phyloP scores from a whole-genome alignment of 2,329 filamentous ascomycete genomes.

The Trichoderma sp. region DNA sequence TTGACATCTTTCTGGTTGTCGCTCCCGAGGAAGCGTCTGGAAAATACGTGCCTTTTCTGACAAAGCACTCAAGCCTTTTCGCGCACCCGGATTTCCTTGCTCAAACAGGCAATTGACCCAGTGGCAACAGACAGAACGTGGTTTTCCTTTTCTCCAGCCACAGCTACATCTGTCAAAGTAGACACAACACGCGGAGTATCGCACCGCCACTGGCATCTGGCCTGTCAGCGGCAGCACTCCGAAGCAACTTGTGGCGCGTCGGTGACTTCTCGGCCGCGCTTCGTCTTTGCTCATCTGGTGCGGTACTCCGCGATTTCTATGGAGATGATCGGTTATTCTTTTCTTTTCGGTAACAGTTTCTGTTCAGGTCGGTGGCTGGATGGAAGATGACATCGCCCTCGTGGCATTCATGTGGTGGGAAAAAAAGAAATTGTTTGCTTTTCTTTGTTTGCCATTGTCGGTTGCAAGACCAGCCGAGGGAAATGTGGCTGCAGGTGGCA shows the following conservation, averaged over 20 bases:
- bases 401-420: slow-evolving; percentile 3
- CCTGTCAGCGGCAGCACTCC: not conserved
- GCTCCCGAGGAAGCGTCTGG: not conserved
- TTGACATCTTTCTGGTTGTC: not conserved
- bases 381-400: not conserved
- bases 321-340: not conserved
- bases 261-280: not conserved
- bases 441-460: not conserved
- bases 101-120: not conserved
- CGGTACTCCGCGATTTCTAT: not conserved
- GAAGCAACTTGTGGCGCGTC: not conserved
- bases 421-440: not conserved
- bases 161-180: not conserved
- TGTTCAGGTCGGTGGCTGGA: not conserved
- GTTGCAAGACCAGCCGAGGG: not conserved
- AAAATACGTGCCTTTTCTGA: not conserved
- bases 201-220: slow-evolving; percentile 4
- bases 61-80: not conserved
- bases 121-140: not conserved
- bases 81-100: not conserved
- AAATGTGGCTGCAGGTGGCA: not conserved
- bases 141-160: not conserved
- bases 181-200: not conserved
- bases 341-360: not conserved
- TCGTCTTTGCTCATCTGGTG: not conserved